A percentile compares a stretch with the other conserved stretches of the same genome.
Evolutionary conservation across 1,139 yeast genomes (phyloP).

Genomic region (Candida smagusa): DNA sequence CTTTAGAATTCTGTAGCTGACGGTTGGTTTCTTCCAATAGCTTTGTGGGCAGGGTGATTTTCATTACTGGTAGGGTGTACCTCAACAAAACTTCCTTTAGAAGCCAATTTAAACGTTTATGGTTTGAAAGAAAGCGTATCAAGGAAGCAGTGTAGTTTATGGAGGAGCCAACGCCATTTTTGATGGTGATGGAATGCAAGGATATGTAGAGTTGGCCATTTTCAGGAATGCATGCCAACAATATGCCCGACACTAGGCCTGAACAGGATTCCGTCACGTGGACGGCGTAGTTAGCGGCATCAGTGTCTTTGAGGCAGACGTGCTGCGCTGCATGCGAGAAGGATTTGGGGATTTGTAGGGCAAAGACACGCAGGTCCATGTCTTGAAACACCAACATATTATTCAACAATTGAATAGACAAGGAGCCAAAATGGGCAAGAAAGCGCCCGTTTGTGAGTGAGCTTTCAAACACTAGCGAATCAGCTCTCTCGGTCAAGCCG

Average conservation of each 20-base stretch:
- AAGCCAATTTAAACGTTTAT: slow-evolving; percentile 1
- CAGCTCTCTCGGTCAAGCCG: too few relatives aligned
- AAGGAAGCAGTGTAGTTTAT: slow-evolving; percentile 4
- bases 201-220: slow-evolving; percentile 3
- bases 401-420: slow-evolving; percentile 4
- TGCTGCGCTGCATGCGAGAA: not conserved
- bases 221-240: slow-evolving; percentile 1
- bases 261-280: slow-evolving; percentile 3
- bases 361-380: not conserved
- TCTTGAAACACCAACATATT: slow-evolving; percentile 5
- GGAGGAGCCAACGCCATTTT: not conserved
- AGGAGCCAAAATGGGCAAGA: slow-evolving; percentile 4
- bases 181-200: slow-evolving; percentile 1
- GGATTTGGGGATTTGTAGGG: slow-evolving; percentile 3
- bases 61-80: slow-evolving; percentile 2
- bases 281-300: not conserved
- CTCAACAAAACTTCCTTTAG: not conserved
- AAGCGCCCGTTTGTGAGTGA: slow-evolving; percentile 1
- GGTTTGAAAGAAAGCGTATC: slow-evolving; percentile 3
- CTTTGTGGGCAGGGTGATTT: slow-evolving; percentile 3
- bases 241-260: slow-evolving; percentile 1
- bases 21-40: slow-evolving; percentile 2
- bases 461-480: too few relatives aligned
- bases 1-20: not conserved
- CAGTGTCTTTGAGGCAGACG: not conserved